These are phyloP conservation scores for Fusarium proliferatum DNA, from an alignment of 2,329 filamentous ascomycete genomes.

Conservation along the genomic window DNA sequence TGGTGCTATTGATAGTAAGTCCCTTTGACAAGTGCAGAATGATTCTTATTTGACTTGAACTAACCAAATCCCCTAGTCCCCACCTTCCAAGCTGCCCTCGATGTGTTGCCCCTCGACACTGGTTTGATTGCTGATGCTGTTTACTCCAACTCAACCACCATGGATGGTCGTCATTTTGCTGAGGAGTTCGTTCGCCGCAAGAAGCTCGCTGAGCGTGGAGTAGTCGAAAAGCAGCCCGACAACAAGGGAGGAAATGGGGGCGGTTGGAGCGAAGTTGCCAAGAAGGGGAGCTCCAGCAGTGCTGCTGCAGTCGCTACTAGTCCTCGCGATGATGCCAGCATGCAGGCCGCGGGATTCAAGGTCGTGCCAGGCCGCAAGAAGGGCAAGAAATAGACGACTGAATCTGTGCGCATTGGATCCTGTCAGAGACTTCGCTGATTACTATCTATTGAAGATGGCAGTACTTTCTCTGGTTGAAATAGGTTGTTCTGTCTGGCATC, in stretches of 20 bases:
- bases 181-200: slow-evolving; percentile 95
- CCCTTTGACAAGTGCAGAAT: background rate
- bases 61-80: slow-evolving; percentile 69
- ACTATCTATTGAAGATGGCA: background rate
- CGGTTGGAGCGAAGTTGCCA: slow-evolving; percentile 97
- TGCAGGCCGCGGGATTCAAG: slow-evolving; percentile 77
- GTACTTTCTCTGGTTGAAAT: background rate
- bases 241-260: slow-evolving; percentile 63
- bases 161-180: slow-evolving; percentile 92
- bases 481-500: background rate
- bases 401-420: slow-evolving; percentile 14
- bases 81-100: slow-evolving; percentile 80
- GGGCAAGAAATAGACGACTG: slow-evolving; percentile 72
- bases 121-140: slow-evolving; percentile 90
- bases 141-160: slow-evolving; percentile 85
- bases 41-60: slow-evolving; percentile 10
- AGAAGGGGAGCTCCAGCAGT: slow-evolving; percentile 75
- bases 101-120: slow-evolving; percentile 79
- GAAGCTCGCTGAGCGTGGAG: slow-evolving; percentile 91
- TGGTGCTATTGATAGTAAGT: slow-evolving; percentile 64
- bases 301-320: slow-evolving; percentile 28
- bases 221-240: slow-evolving; percentile 78
- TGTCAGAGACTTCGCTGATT: slow-evolving; percentile 14
- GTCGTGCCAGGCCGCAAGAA: slow-evolving; percentile 95
- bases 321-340: slow-evolving; percentile 58